Evolutionary conservation across 495 filamentous ascomycete genomes (phyloP), one percentile per base, ranked within the genome.

Genomic region (Xylaria cubensis): DNA sequence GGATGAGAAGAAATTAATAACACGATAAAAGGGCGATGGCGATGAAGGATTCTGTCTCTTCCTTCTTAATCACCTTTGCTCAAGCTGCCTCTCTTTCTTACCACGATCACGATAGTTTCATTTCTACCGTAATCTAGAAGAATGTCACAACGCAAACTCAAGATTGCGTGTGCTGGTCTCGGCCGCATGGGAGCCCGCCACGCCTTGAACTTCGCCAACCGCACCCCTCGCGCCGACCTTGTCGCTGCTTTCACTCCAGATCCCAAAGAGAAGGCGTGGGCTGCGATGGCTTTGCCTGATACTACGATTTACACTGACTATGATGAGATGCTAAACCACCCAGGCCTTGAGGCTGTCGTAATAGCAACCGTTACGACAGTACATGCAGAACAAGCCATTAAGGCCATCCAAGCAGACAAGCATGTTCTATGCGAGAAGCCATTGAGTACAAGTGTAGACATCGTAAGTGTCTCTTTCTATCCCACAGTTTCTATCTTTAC

Each of bases 151-250:
- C 73, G 75, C 53, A 86, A 79, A 74, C 78, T 88, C 63, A 81
- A 82, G 62, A 81, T 88, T 67, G 87, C 80, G 71, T 83, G 83
- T 68, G 85, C 85, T 51, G 87, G 87, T 71, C 84, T 89, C 59
- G 87, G 87, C 65, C 86, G 87, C 62, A 89, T 89, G 87, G 87
- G 87, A 72, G 86, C 87, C 74, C 82, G 86, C 64, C 87, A 89
- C 75, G 87, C 87, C 48, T 75, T 86, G 9, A 86, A 88, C 74
- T 85, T 89, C 75, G 77, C 88, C 3, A 74, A 88, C 63, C 82
- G 84, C 51, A 85, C 83, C 46, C 86, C 86, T 21, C 85, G 85
- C 21, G 85, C 86, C 19, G 76, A 88, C 50, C 78, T 90, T 12
- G 87, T 88, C 4, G 87, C 87, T 46, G 86, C 82, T 55, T 85